phyloP scores from a whole-genome alignment of 352 stramenopile species.

The Aphanomyces stellatus region DNA sequence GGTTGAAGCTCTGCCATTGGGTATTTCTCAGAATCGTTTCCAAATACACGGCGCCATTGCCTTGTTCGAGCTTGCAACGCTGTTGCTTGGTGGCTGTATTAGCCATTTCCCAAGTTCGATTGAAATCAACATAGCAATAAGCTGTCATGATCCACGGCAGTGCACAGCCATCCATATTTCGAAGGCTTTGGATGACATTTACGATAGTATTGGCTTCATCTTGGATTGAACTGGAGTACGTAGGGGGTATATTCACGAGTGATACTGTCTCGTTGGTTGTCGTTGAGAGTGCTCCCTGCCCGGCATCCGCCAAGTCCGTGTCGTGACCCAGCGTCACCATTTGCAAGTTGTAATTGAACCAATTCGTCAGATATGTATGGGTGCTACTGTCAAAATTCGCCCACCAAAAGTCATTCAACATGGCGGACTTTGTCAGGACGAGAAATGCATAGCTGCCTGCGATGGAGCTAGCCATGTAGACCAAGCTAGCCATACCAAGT shows the following conservation, averaged over 20 bases:
- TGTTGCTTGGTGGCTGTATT: not conserved
- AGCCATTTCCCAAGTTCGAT: conserved; percentile 14
- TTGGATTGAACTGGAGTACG: conserved; percentile 7
- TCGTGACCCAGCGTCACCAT: not conserved
- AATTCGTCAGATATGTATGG: not conserved
- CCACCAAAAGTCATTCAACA: conserved; percentile 18
- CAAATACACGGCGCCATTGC: conserved; percentile 12
- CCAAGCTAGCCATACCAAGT: not conserved
- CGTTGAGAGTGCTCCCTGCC: not conserved
- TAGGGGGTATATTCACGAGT: not conserved
- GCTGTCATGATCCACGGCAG: conserved; percentile 12
- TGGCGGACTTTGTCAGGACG: not conserved
- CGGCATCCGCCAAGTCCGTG: not conserved
- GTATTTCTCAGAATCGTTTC: conserved; percentile 4
- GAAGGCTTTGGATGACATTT: conserved; percentile 4
- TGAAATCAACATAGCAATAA: conserved; percentile 18
- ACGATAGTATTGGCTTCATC: conserved; percentile 9
- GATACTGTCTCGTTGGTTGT: not conserved
- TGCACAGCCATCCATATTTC: not conserved
- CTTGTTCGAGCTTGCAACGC: not conserved
- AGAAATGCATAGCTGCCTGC: not conserved
- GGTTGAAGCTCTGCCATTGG: not conserved
- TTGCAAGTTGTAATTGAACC: conserved; percentile 5
- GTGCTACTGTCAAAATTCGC: not conserved
- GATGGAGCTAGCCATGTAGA: conserved; percentile 14